phyloP scores from a whole-genome alignment of 2,329 filamentous ascomycete species.

The Cladobotryum protrusum region DNA sequence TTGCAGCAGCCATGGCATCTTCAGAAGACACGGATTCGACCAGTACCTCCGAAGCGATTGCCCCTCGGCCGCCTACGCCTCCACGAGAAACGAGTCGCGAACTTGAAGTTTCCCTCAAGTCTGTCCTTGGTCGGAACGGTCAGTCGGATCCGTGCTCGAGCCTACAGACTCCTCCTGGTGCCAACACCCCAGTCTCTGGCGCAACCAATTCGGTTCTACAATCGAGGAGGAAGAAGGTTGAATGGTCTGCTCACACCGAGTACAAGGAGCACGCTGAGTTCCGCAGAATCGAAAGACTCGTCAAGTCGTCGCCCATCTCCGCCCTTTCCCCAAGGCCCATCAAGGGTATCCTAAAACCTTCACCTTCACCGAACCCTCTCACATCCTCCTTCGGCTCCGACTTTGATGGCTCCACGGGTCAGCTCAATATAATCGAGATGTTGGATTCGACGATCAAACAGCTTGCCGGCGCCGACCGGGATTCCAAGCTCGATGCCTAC shows the following conservation, averaged over 20 bases:
- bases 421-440: conserved; percentile 66
- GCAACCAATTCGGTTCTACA: conserved; percentile 37
- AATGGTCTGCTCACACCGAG: conserved; percentile 51
- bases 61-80: conserved; percentile 59
- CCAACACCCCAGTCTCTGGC: conserved; percentile 38
- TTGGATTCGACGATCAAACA: conserved; percentile 78
- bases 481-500: conserved; percentile 78
- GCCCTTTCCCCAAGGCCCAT: conserved; percentile 40
- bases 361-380: conserved; percentile 42
- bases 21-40: conserved; percentile 29
- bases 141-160: conserved; percentile 31
- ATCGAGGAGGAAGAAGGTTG: conserved; percentile 48
- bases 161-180: conserved; percentile 47
- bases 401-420: conserved; percentile 32
- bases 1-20: conserved; percentile 37
- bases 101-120: conserved; percentile 28
- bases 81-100: conserved; percentile 49
- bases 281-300: conserved; percentile 29
- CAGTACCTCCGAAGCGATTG: conserved; percentile 44
- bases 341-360: conserved; percentile 74
- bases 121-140: conserved; percentile 30
- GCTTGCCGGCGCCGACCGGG: conserved; percentile 66
- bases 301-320: conserved; percentile 36
- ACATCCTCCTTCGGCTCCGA: conserved; percentile 35
- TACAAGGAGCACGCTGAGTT: conserved; percentile 49